Percentiles rank a stretch among this genome's conserved stretches.
Evolutionary conservation across 768 basidiomycete species (phyloP).

Genomic region (Chiua virens): DNA sequence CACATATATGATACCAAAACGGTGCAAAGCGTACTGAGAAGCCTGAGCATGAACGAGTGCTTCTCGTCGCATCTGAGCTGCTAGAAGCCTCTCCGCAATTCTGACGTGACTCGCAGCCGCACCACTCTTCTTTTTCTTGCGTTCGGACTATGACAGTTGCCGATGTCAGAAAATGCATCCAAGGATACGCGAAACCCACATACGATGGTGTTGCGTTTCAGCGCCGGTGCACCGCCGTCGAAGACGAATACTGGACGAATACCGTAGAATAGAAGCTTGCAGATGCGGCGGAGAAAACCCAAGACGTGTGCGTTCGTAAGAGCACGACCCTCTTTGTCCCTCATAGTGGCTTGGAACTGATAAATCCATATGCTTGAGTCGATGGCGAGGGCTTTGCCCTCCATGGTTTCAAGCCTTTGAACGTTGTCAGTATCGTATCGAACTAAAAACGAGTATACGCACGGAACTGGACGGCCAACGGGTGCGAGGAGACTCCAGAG

Average conservation of each 20-base stretch:
- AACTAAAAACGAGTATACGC: constrained; percentile 26
- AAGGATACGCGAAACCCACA: constrained; percentile 25
- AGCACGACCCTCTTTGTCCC: constrained; percentile 91
- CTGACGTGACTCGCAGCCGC: constrained; percentile 84
- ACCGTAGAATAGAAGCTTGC: constrained; percentile 94
- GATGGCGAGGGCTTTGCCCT: constrained; percentile 94
- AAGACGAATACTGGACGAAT: constrained; percentile 99
- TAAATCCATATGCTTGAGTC: constrained; percentile 99
- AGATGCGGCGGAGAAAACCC: constrained; percentile 86
- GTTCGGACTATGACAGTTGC: constrained; percentile 57
- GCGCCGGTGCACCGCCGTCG: constrained; percentile 90
- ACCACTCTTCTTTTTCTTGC: constrained; percentile 89
- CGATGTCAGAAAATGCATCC: constrained; percentile 6
- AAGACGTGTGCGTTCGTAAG: constrained; percentile 93
- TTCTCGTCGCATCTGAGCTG: constrained; percentile 89
- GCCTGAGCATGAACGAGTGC: constrained; percentile 67
- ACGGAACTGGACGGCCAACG: constrained; percentile 95
- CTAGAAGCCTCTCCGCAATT: constrained; percentile 88
- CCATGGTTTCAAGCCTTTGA: constrained; percentile 84
- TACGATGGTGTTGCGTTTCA: constrained; percentile 90
- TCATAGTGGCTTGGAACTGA: constrained; percentile 99
- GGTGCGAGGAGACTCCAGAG: constrained; percentile 91
- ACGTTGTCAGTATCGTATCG: background rate
- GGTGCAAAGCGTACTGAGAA: constrained; percentile 37
- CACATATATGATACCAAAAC: background rate